Conservation (phyloP, 106 monocot species). For the Posidonia australis region DNA sequence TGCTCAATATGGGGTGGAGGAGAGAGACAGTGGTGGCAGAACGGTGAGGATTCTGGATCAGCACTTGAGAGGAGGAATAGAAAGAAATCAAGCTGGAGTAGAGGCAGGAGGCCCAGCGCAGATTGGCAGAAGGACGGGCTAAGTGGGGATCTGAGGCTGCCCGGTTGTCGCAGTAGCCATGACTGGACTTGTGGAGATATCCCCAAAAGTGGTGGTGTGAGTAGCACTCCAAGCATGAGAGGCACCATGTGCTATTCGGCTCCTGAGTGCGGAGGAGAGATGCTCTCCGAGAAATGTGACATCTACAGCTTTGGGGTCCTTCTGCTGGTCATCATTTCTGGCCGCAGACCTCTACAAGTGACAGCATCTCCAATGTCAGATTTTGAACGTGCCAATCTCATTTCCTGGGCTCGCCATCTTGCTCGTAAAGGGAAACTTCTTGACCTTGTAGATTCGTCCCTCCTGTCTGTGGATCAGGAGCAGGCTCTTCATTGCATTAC, state of each 20-base stretch:
- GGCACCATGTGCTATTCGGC: conserved; percentile 93
- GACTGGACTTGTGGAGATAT: conserved; percentile 55
- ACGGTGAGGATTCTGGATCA: conserved; percentile 24
- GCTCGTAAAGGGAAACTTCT: conserved; percentile 49
- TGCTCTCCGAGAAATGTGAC: conserved; percentile 81
- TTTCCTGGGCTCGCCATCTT: conserved; percentile 87
- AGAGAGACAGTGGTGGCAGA: conserved; percentile 53
- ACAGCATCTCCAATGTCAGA: conserved; percentile 78
- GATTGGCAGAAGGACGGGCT: conserved; percentile 36
- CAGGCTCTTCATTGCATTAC: conserved; percentile 83
- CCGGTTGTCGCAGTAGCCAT: conserved; percentile 32
- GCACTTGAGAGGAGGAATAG: conserved; percentile 8
- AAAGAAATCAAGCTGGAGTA: conserved; percentile 35
- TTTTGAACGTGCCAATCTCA: conserved; percentile 83
- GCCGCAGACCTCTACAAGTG: conserved; percentile 81
- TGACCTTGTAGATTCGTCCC: conserved; percentile 63
- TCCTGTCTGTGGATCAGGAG: conserved; percentile 43
- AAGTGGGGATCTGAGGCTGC: conserved; percentile 10
- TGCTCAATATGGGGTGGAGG: background rate
- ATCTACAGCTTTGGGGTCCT: conserved; percentile 97
- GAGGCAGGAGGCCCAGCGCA: conserved; percentile 24
- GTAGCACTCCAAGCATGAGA: conserved; percentile 97
- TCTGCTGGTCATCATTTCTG: conserved; percentile 75
- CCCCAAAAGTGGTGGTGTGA: conserved; percentile 59
- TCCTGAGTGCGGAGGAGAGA: conserved; percentile 67